Base-by-base conservation (phyloP, 495 filamentous ascomycete species). In the Podospora appendiculata region DNA sequence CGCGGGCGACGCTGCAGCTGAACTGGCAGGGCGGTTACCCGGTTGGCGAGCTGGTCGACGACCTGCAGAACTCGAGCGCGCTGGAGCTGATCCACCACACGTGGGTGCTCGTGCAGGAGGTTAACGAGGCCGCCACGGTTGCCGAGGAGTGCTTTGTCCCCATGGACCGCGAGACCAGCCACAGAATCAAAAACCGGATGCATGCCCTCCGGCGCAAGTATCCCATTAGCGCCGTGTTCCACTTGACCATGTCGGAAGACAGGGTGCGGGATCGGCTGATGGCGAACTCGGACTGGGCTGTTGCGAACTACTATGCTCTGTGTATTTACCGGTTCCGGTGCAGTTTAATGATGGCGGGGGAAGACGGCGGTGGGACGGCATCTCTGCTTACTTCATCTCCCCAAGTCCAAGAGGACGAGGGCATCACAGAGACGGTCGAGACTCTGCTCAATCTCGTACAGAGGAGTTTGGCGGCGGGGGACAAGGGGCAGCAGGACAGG, bases 241-340 rank as follows among this genome's bases (percentile, higher is more conserved):
- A 71, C 0, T 67, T 66, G 25, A 59, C 62, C 1, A 66, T 73
- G 10, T 70, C 70, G 13, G 52, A 66, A 17, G 43, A 62, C 8
- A 61, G 66, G 4, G 62, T 64, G 19, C 65, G 73, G 19, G 51
- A 54, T 19, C 69, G 76, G 16, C 67, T 71, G 4, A 56, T 74
- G 17, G 65, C 70, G 51, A 79, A 75, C n/a, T 67, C 75, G 25
- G 70, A 74, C 34, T 74, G 74, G 68, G 74, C 69, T 19, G 72
- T 73, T 7, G 66, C 62, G 41, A 69, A 67, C 16, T 76, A 73
- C 41, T 72, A 77, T 44, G 67, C 68, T 3, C 65, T 75, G 42
- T 56, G 69, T 3, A 57, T 79, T 4, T 69, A 73, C 41, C 66
- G 74, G 44, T 74, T 71, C 33, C 66, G 76, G 9, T 53, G 62